A percentile compares a stretch with the other conserved stretches of the same genome.
phyloP scores from a whole-genome alignment of 2,329 filamentous ascomycete genomes.

The Ceratocystis diversiconidia region DNA sequence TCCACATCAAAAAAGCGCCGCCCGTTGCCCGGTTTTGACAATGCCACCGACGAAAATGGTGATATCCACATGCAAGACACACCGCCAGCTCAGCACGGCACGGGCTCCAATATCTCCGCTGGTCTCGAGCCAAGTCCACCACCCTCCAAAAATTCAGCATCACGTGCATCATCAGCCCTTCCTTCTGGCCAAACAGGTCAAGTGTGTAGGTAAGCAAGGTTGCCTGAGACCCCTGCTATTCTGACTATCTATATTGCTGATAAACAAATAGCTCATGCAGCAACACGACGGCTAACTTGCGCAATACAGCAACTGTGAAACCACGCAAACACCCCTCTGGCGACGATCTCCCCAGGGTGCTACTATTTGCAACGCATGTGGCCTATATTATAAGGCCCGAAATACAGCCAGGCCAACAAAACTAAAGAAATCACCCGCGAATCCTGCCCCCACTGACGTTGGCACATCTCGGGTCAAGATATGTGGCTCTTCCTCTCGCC shows the following conservation, averaged over 20 bases:
- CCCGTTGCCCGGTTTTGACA: constrained; percentile 13
- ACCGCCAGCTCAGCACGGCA: not conserved
- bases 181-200: constrained; percentile 33
- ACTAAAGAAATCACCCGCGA: constrained; percentile 57
- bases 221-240: not conserved
- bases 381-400: constrained; percentile 82
- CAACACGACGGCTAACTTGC: constrained; percentile 10
- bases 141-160: constrained; percentile 4
- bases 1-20: constrained; percentile 5
- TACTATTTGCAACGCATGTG: constrained; percentile 96
- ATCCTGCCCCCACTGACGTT: constrained; percentile 32
- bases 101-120: not conserved
- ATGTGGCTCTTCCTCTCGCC: constrained; percentile 28
- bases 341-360: constrained; percentile 81
- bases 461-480: constrained; percentile 27
- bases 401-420: constrained; percentile 85
- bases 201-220: constrained; percentile 50
- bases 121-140: constrained; percentile 10
- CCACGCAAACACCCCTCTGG: constrained; percentile 88
- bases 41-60: constrained; percentile 8
- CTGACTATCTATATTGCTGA: constrained; percentile 18
- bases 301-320: constrained; percentile 69
- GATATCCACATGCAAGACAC: constrained; percentile 12
- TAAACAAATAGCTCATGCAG: constrained; percentile 15
- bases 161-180: constrained; percentile 5